These are phyloP conservation scores for Colletotrichum tropicicola DNA, from an alignment of 2,329 filamentous ascomycete species.

Conservation along the genomic window DNA sequence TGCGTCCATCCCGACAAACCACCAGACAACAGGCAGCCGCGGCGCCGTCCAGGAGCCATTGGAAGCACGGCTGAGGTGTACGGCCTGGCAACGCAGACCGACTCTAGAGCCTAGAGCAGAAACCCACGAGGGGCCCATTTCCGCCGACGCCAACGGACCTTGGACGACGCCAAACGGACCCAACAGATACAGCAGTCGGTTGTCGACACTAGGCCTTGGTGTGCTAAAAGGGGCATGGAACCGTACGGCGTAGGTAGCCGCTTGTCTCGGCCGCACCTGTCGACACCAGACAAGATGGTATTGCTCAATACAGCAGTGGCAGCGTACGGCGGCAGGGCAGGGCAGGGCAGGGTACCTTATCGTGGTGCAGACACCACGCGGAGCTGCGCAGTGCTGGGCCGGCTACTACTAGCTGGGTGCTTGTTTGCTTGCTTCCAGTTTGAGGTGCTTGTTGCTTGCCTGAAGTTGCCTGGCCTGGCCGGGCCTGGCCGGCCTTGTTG, in stretches of 20 bases:
- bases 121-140: not conserved
- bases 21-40: not conserved
- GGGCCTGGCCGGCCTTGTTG: not conserved
- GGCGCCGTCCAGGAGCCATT: not conserved
- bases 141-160: not conserved
- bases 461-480: not conserved
- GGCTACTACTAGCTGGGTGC: not conserved
- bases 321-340: no score
- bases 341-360: not conserved
- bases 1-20: constrained; percentile 16
- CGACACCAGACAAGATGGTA: no score
- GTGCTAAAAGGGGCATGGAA: not conserved
- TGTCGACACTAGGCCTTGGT: constrained; percentile 1
- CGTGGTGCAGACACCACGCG: not conserved
- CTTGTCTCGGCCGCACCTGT: not conserved
- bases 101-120: not conserved
- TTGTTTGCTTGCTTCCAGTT: constrained; percentile 1
- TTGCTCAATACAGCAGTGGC: no score
- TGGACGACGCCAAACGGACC: not conserved
- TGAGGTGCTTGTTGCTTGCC: not conserved
- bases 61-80: not conserved
- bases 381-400: not conserved
- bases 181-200: not conserved
- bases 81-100: constrained; percentile 5
- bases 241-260: not conserved